A percentile compares a stretch with the other conserved stretches of the same genome.
Evolutionary conservation across 1,284 basidiomycete species (phyloP).

Genomic region (Ustilago cynodontis): DNA sequence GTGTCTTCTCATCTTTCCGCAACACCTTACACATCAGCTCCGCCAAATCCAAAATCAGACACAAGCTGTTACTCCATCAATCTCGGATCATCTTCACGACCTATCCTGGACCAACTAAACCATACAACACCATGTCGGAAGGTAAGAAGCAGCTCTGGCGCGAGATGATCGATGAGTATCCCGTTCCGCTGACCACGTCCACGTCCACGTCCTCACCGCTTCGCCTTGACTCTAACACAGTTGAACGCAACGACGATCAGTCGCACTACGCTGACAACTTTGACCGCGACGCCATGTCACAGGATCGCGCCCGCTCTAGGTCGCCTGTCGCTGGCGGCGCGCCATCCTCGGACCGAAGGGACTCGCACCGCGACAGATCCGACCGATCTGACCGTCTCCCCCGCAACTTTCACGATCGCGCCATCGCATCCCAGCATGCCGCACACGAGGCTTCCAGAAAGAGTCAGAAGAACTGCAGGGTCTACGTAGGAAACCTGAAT

Average conservation of each 20-base stretch:
- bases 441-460: constrained; percentile 77
- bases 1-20: constrained; percentile 4
- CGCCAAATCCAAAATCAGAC: neutral
- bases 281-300: constrained; percentile 45
- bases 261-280: constrained; percentile 39
- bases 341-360: constrained; percentile 28
- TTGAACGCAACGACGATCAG: constrained; percentile 42
- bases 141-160: constrained; percentile 18
- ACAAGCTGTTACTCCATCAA: neutral
- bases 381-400: constrained; percentile 29
- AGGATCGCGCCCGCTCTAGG: constrained; percentile 46
- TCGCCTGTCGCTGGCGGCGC: constrained; percentile 40
- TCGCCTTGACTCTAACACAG: neutral
- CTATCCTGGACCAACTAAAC: neutral
- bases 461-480: constrained; percentile 95
- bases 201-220: neutral
- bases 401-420: constrained; percentile 38
- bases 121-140: constrained; percentile 34
- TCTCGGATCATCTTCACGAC: neutral
- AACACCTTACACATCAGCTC: neutral
- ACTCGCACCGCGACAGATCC: constrained; percentile 27
- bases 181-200: neutral
- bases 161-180: neutral
- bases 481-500: constrained; percentile 97
- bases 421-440: constrained; percentile 39